Percentiles rank a stretch among this genome's conserved stretches.
These are phyloP conservation scores for Aspergillus alliaceus DNA, from an alignment of 2,329 filamentous ascomycete species.

Conservation along the genomic window DNA sequence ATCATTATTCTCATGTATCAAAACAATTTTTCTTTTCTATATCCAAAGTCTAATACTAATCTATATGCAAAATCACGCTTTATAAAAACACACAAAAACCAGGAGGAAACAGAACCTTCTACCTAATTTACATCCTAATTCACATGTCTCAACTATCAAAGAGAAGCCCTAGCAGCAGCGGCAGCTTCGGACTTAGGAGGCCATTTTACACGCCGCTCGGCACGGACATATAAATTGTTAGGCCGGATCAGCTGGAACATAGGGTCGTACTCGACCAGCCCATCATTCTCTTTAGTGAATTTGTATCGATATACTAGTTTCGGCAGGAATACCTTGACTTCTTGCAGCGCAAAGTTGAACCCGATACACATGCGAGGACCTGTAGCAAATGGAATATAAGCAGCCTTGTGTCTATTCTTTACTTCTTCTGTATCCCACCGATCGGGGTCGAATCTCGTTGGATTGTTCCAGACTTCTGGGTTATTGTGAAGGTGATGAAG, in stretches of 20 bases:
- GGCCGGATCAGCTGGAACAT: conserved; percentile 30
- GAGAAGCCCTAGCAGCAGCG: not conserved
- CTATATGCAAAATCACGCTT: not conserved
- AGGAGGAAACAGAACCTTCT: not conserved
- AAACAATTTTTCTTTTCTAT: not conserved
- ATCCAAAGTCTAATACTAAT: not conserved
- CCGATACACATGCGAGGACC: conserved; percentile 62
- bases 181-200: conserved; percentile 18
- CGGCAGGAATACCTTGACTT: conserved; percentile 57
- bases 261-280: conserved; percentile 40
- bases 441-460: conserved; percentile 58
- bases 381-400: conserved; percentile 60
- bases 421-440: conserved; percentile 58
- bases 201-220: conserved; percentile 24
- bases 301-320: conserved; percentile 61
- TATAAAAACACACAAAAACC: not conserved
- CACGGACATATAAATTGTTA: conserved; percentile 24
- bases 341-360: conserved; percentile 63
- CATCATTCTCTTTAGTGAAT: conserved; percentile 51
- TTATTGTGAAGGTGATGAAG: conserved; percentile 51
- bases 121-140: not conserved
- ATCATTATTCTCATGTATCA: not conserved
- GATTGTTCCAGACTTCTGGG: conserved; percentile 58
- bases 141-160: not conserved
- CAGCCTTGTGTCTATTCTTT: conserved; percentile 51